These are phyloP conservation scores for Pichia sp. DNA, from an alignment of 1,139 yeast species.

Conservation along the genomic window DNA sequence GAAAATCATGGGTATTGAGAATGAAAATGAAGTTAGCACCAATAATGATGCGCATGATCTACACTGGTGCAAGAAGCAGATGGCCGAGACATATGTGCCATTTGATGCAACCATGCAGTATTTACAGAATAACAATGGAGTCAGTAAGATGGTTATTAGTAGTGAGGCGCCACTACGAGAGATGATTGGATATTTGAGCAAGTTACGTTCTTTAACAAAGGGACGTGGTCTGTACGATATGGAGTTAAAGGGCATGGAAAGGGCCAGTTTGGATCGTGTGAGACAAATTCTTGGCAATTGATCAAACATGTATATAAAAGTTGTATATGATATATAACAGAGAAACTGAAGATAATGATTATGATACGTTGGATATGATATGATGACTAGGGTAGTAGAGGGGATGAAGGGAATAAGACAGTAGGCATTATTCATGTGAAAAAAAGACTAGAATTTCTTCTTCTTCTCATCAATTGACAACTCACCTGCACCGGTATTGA, in stretches of 20 bases:
- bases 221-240: slow-evolving; percentile 84
- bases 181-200: slow-evolving; percentile 84
- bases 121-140: slow-evolving; percentile 21
- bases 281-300: slow-evolving; percentile 33
- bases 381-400: background rate
- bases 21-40: slow-evolving; percentile 24
- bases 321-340: background rate
- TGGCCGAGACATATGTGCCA: slow-evolving; percentile 54
- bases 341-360: background rate
- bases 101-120: slow-evolving; percentile 44
- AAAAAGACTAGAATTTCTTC: slow-evolving; percentile 61
- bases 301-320: slow-evolving; percentile 2
- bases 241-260: slow-evolving; percentile 71
- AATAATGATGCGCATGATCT: slow-evolving; percentile 35
- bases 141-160: slow-evolving; percentile 49
- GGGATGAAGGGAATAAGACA: background rate
- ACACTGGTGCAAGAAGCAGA: slow-evolving; percentile 47
- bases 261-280: slow-evolving; percentile 48
- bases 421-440: background rate
- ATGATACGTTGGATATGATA: background rate
- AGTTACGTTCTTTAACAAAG: slow-evolving; percentile 76
- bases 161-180: slow-evolving; percentile 84
- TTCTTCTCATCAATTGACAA: slow-evolving; percentile 93
- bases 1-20: slow-evolving; percentile 58
- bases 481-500: slow-evolving; percentile 96